phyloP scores from a whole-genome alignment of 129 eudicot genomes.

The Daucus carota region DNA sequence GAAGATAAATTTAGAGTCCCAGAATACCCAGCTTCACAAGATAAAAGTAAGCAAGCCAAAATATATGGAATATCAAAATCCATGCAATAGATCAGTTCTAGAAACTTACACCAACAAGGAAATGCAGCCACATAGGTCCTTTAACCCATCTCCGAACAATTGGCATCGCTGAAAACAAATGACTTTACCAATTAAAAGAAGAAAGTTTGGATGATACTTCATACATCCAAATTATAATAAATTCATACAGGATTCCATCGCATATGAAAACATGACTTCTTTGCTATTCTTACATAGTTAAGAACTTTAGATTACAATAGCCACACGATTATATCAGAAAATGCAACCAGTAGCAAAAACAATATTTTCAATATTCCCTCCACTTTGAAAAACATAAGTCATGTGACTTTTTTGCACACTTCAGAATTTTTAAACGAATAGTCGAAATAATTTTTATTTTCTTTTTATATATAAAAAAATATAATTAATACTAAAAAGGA shows the following conservation, averaged over 20 bases:
- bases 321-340: not conserved
- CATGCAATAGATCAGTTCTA: not conserved
- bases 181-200: not conserved
- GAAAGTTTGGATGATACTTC: not conserved
- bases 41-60: no score
- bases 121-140: constrained; percentile 98
- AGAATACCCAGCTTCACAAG: no score
- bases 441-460: no score
- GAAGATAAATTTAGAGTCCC: not conserved
- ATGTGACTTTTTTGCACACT: no score
- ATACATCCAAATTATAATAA: not conserved
- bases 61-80: not conserved
- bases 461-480: no score
- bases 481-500: no score
- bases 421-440: no score
- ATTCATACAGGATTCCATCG: not conserved
- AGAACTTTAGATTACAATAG: not conserved
- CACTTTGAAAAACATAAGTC: no score
- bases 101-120: constrained; percentile 81
- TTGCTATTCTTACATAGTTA: not conserved
- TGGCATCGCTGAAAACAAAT: constrained; percentile 63
- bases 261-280: not conserved
- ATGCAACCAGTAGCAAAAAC: not conserved
- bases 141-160: constrained; percentile 67
- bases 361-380: no score